Percentiles rank a stretch among this genome's conserved stretches.
phyloP scores from a whole-genome alignment of 2,329 filamentous ascomycete species.

The Hypoxylon sp. region DNA sequence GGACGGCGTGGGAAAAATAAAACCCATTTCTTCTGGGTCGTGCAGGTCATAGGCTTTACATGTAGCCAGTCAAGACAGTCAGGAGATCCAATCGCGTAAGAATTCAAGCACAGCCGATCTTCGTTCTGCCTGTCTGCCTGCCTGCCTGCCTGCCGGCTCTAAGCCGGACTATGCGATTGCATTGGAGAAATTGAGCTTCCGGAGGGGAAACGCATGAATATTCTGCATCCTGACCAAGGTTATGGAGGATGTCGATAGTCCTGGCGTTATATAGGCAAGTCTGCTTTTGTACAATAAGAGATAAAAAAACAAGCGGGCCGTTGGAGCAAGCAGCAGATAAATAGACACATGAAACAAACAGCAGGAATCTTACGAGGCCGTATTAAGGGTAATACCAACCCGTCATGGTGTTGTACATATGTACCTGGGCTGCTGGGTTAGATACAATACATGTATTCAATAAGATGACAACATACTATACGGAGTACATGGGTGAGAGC shows the following conservation, averaged over 20 bases:
- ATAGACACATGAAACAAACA: constrained; percentile 41
- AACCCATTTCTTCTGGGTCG: constrained; percentile 32
- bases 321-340: constrained; percentile 28
- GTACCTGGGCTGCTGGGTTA: neutral
- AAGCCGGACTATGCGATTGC: constrained; percentile 34
- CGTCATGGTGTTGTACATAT: constrained; percentile 5
- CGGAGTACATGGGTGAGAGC: constrained; percentile 40
- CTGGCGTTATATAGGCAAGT: constrained; percentile 21
- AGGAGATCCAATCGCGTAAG: constrained; percentile 35
- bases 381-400: constrained; percentile 37
- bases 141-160: constrained; percentile 31
- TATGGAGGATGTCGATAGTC: constrained; percentile 24
- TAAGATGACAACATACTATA: constrained; percentile 37
- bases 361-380: constrained; percentile 35
- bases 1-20: constrained; percentile 42
- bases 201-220: constrained; percentile 26
- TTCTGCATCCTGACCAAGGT: constrained; percentile 20
- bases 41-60: constrained; percentile 42
- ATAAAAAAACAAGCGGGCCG: neutral
- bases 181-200: constrained; percentile 32
- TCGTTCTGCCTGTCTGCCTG: constrained; percentile 29
- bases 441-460: neutral
- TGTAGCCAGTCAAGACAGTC: constrained; percentile 32
- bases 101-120: constrained; percentile 36
- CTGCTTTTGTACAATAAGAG: constrained; percentile 10